phyloP scores from a whole-genome alignment of 257 asterid species.

The Euphrasia confusa region DNA sequence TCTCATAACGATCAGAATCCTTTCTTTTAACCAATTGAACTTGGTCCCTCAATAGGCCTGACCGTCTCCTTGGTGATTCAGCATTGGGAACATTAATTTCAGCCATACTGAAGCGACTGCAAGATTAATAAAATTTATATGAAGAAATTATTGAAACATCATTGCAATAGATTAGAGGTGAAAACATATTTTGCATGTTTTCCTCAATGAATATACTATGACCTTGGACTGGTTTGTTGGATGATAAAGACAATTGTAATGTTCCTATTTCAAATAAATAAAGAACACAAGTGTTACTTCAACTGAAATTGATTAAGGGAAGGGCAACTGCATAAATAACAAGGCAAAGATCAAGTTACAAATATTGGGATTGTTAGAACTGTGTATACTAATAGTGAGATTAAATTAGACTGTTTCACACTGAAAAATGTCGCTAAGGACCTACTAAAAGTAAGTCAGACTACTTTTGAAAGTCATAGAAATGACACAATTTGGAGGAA shows the following conservation, averaged over 20 bases:
- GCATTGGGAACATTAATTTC: neutral
- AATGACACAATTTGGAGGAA: too few relatives aligned
- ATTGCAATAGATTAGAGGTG: neutral
- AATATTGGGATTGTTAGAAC: neutral
- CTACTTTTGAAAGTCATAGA: too few relatives aligned
- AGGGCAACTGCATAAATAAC: too few relatives aligned
- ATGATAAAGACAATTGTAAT: neutral
- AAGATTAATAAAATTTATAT: neutral
- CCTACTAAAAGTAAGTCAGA: neutral
- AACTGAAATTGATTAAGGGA: neutral
- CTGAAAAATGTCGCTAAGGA: neutral
- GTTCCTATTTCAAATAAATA: neutral
- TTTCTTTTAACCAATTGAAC: conserved; percentile 78
- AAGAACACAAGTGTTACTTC: neutral
- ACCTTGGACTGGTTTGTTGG: neutral
- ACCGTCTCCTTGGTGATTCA: conserved; percentile 32
- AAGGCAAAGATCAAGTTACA: neutral
- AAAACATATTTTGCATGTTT: neutral
- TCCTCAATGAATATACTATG: neutral
- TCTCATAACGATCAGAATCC: conserved; percentile 74
- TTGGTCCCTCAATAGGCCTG: conserved; percentile 83
- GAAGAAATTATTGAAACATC: neutral
- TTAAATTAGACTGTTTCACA: neutral
- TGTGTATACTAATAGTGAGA: neutral
- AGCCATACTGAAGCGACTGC: conserved; percentile 2